Evolutionary conservation across 139 green algal species (phyloP), one percentile per base, ranked within the genome.

Genomic region (Picochlorum costavermella): DNA sequence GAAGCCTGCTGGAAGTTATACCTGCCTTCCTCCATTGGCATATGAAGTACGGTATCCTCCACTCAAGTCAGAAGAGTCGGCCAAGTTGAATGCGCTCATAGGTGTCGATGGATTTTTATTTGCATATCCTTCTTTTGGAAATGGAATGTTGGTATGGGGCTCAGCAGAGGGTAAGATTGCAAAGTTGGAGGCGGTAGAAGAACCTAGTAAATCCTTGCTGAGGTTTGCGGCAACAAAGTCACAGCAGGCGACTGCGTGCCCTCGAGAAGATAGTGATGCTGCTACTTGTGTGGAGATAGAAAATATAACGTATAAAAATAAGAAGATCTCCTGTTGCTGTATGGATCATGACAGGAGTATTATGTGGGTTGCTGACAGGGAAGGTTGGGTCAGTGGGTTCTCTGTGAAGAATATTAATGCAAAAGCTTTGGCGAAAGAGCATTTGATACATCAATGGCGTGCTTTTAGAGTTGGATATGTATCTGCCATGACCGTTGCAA

Each of bases 41-140:
- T 64, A 80, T 33, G 78, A 83, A 36, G 61, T 78, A 3, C 72
- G 83, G 8, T 72, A 83, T 50, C 74, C 79, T 23, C 83, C 83
- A 1, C 69, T 88, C 26, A 67, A 77, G n/a, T 80, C 76, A 17
- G 84, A 88, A 29, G 40, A 64, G 17, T 63, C 67, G 0, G 72
- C 83, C 2, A 69, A 63, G 13, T 69, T 88, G 14, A 71, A 51
- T 20, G 17, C 58, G 14, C 58, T 89, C 31, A 71, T 76, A 17
- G 74, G 73, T 6, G 73, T 33, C 28, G 50, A 68, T n/a, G 82
- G 79, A 50, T 78, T 61, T 11, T 61, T 89, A 12, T 82, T 89
- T 73, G 82, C 83, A 3, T 78, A 65, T 13, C 81, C 81, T 9
- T 51, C 45, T 2, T 37, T 37, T 1, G 13, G 2, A 6, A 64